Conservation (phyloP, 2,329 filamentous ascomycete genomes). For the Penicillium verrucosum region DNA sequence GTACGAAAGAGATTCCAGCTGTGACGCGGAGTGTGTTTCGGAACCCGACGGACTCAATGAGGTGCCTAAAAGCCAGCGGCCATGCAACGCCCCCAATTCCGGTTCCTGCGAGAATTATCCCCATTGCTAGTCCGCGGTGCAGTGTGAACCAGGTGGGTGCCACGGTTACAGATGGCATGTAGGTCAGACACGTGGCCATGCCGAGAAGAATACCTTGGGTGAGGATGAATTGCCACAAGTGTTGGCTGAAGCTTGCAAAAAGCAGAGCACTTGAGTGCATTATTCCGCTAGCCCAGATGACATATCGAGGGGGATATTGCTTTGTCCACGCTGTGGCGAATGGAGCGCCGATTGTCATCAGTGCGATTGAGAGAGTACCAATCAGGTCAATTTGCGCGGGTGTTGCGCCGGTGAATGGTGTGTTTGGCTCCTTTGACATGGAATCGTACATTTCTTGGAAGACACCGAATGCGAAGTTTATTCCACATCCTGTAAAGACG, state of each 20-base stretch:
- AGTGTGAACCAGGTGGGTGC: slow-evolving; percentile 39
- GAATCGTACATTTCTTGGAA: slow-evolving; percentile 42
- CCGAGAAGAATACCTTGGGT: slow-evolving; percentile 39
- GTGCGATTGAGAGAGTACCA: slow-evolving; percentile 35
- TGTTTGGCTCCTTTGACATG: slow-evolving; percentile 25
- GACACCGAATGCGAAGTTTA: slow-evolving; percentile 42
- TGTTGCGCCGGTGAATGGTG: slow-evolving; percentile 36
- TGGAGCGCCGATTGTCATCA: slow-evolving; percentile 38
- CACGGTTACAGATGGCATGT: slow-evolving; percentile 38
- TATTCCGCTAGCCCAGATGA: slow-evolving; percentile 30
- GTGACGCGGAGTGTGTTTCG: slow-evolving; percentile 38
- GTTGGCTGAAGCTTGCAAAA: slow-evolving; percentile 33
- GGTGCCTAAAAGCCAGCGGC: slow-evolving; percentile 31
- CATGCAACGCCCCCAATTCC: slow-evolving; percentile 41
- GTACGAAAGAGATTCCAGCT: slow-evolving; percentile 29
- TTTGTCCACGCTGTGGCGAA: slow-evolving; percentile 37
- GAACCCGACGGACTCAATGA: slow-evolving; percentile 35
- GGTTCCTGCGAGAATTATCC: slow-evolving; percentile 38
- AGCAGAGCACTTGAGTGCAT: slow-evolving; percentile 29
- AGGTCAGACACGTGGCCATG: slow-evolving; percentile 37
- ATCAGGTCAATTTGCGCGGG: slow-evolving; percentile 41
- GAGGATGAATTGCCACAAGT: slow-evolving; percentile 32
- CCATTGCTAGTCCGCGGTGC: slow-evolving; percentile 39
- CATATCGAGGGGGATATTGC: slow-evolving; percentile 29
- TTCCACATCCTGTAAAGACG: slow-evolving; percentile 36